phyloP scores from a whole-genome alignment of 805 yeast species.

The Brettanomyces naardenensis region DNA sequence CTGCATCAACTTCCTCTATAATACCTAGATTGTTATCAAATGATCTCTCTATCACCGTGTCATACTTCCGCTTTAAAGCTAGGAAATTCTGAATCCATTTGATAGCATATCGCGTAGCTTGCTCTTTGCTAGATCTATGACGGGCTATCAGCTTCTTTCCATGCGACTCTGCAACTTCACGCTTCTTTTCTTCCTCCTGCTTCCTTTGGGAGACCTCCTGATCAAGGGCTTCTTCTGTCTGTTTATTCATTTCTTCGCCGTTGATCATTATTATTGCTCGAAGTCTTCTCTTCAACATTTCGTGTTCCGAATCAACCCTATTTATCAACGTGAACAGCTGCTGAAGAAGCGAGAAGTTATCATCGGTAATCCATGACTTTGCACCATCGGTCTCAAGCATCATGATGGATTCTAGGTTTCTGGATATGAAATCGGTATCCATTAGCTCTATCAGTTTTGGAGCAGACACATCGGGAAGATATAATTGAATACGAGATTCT shows the following conservation, averaged over 20 bases:
- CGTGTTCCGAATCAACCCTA: slow-evolving; percentile 46
- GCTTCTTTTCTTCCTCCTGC: slow-evolving; percentile 12
- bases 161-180: background rate
- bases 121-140: slow-evolving; percentile 22
- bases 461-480: slow-evolving; percentile 44
- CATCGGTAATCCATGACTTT: slow-evolving; percentile 44
- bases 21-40: slow-evolving; percentile 42
- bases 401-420: slow-evolving; percentile 50
- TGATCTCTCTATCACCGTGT: slow-evolving; percentile 36
- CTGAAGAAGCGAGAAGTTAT: slow-evolving; percentile 34
- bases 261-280: slow-evolving; percentile 36
- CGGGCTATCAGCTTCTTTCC: slow-evolving; percentile 10
- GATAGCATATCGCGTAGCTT: slow-evolving; percentile 46
- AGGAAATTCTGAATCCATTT: slow-evolving; percentile 61
- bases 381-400: slow-evolving; percentile 48
- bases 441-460: slow-evolving; percentile 49
- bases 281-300: slow-evolving; percentile 40
- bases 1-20: slow-evolving; percentile 47
- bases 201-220: slow-evolving; percentile 12
- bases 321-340: slow-evolving; percentile 42
- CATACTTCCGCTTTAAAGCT: slow-evolving; percentile 42
- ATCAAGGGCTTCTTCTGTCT: slow-evolving; percentile 16
- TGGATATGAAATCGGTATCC: slow-evolving; percentile 50
- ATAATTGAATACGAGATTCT: slow-evolving; percentile 43
- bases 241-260: slow-evolving; percentile 33